phyloP scores from a whole-genome alignment of 2,329 filamentous ascomycete genomes.

The Zasmidium cellare region DNA sequence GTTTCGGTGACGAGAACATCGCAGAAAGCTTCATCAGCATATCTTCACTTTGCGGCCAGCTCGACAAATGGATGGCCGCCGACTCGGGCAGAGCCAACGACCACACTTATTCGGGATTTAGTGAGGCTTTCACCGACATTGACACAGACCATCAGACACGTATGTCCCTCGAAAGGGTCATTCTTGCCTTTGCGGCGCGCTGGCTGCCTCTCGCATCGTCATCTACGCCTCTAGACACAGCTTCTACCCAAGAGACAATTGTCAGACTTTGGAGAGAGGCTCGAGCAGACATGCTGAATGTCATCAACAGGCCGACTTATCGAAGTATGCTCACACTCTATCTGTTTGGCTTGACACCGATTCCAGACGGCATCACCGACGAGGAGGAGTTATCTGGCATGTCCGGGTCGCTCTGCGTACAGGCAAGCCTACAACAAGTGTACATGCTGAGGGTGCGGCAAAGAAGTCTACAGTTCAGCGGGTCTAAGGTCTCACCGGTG shows the following conservation, averaged over 20 bases:
- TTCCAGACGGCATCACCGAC: slow-evolving; percentile 12
- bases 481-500: slow-evolving; percentile 13
- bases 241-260: neutral
- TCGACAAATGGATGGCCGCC: slow-evolving; percentile 12
- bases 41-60: slow-evolving; percentile 9
- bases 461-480: slow-evolving; percentile 9
- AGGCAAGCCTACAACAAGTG: slow-evolving; percentile 8
- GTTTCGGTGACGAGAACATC: slow-evolving; percentile 13
- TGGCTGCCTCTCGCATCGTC: slow-evolving; percentile 9
- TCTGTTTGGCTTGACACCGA: slow-evolving; percentile 10
- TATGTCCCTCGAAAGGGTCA: slow-evolving; percentile 5
- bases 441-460: slow-evolving; percentile 13
- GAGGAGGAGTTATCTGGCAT: slow-evolving; percentile 11
- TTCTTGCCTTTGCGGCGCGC: slow-evolving; percentile 8
- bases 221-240: neutral
- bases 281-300: slow-evolving; percentile 12
- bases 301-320: slow-evolving; percentile 12
- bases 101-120: neutral
- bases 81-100: neutral
- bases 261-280: slow-evolving; percentile 11
- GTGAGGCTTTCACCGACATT: neutral
- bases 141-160: slow-evolving; percentile 7
- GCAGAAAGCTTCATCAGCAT: slow-evolving; percentile 12
- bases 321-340: slow-evolving; percentile 13
- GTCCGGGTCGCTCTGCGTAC: slow-evolving; percentile 10